Evolutionary conservation across 352 stramenopile genomes (phyloP), one percentile per base, ranked within the genome.

Genomic region (Peronospora belbahrii): DNA sequence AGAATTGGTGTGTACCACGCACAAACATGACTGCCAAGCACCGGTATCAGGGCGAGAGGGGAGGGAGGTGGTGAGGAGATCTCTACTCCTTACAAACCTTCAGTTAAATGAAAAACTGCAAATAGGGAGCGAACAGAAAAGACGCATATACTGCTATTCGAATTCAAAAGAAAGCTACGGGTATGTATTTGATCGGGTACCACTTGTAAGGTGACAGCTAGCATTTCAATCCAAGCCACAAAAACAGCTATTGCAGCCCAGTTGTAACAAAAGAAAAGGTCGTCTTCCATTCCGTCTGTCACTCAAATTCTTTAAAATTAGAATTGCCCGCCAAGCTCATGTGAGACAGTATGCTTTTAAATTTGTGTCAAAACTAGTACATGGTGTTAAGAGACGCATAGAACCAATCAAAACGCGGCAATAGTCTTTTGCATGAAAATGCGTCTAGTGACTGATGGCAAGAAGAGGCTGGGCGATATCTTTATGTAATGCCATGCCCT

Each of bases 11-110:
- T 61, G 30, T 6, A 2, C 10, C 25, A 62, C 52, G 49, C 34
- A 34, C 40, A 14, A n/a, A n/a, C 32, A 20, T 23, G 40, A 38
- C 27, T 52, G 48, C 25, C 23, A 20, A 58, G 39, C 51, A 62
- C 52, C 52, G 42, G 47, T 52, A 67, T 3, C 17, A 39, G 48
- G 47, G 52, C 11, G 32, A 20, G 49, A 32, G 38, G 52, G 20
- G 60, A 43, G 43, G 44, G 38, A 47, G 40, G 31, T 17, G n/a
- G 28, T 43, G 42, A 59, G 54, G 48, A 59, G 48, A 62, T 62
- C 43, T 52, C 42, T 31, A 28, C 24, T 7, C 0, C 33, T 37
- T 65, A 65, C 56, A 49, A 55, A 48, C 22, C 0, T 10, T 19
- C 34, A 46, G 56, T 40, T 6, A 35, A 52, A 42, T 5, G n/a